Percentiles rank a stretch among this genome's conserved stretches.
Evolutionary conservation across 495 filamentous ascomycete species (phyloP).

Genomic region (Hypoxylon rickii): DNA sequence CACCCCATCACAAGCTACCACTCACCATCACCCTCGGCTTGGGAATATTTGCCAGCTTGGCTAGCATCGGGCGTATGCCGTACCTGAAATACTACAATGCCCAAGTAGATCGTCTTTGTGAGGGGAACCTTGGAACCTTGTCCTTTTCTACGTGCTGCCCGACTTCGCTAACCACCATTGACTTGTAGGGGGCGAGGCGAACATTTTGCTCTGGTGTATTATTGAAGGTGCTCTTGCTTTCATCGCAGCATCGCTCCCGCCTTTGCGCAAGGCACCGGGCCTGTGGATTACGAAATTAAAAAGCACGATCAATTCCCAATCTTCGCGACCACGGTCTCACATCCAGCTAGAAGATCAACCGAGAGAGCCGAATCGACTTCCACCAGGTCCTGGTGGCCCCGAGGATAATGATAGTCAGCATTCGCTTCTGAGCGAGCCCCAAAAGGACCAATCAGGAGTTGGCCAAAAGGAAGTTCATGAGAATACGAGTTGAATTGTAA

Average conservation of each 20-base stretch:
- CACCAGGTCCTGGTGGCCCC: background rate
- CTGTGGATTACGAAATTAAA: background rate
- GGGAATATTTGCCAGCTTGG: constrained; percentile 8
- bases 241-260: constrained; percentile 4
- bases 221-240: constrained; percentile 1
- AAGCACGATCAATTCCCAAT: background rate
- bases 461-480: background rate
- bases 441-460: background rate
- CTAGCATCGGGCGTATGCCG: constrained; percentile 4
- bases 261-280: background rate
- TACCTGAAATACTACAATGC: constrained; percentile 4
- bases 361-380: background rate
- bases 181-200: background rate
- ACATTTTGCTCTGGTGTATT: constrained; percentile 4
- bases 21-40: constrained; percentile 6
- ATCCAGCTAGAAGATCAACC: background rate
- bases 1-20: background rate
- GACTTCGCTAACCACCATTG: background rate
- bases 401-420: background rate
- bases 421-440: background rate
- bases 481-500: background rate
- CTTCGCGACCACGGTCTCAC: background rate
- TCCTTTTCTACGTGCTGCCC: background rate
- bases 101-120: constrained; percentile 5
- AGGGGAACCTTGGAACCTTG: no score